Conservation (phyloP, 2,329 filamentous ascomycete species). For the Fusarium sulawesiense region DNA sequence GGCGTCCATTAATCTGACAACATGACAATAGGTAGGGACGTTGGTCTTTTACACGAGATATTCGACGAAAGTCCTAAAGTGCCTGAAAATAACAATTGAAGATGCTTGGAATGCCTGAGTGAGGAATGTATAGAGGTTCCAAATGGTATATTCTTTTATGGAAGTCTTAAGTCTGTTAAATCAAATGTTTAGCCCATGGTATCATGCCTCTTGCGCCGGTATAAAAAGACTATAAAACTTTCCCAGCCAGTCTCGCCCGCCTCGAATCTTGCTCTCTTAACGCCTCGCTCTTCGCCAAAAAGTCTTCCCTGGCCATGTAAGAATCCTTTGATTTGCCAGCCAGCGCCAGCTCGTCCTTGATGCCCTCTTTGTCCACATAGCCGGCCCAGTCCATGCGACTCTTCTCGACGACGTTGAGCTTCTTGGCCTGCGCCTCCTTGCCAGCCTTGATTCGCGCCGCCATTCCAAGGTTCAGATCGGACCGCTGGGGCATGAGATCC, state of each 20-base stretch:
- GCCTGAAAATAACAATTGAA: background rate
- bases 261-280: conserved; percentile 71
- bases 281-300: conserved; percentile 72
- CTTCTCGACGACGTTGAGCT: conserved; percentile 78
- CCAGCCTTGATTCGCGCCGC: conserved; percentile 60
- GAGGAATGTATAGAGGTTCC: background rate
- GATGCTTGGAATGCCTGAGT: background rate
- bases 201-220: conserved; percentile 44
- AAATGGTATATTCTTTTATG: background rate
- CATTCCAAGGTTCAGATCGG: conserved; percentile 69
- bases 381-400: conserved; percentile 79
- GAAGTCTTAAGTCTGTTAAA: background rate
- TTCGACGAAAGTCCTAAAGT: background rate
- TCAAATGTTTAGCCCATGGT: conserved; percentile 38
- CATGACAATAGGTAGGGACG: background rate
- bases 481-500: conserved; percentile 58
- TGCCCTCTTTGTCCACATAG: conserved; percentile 76
- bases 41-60: background rate
- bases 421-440: conserved; percentile 66
- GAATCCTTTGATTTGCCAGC: conserved; percentile 74
- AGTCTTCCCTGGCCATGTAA: conserved; percentile 71
- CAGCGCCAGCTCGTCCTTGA: conserved; percentile 74
- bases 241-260: conserved; percentile 61
- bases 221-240: conserved; percentile 33
- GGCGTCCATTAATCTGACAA: too few species aligned